Conservation (phyloP, 2,329 filamentous ascomycete genomes). For the Trichoderma sp. region DNA sequence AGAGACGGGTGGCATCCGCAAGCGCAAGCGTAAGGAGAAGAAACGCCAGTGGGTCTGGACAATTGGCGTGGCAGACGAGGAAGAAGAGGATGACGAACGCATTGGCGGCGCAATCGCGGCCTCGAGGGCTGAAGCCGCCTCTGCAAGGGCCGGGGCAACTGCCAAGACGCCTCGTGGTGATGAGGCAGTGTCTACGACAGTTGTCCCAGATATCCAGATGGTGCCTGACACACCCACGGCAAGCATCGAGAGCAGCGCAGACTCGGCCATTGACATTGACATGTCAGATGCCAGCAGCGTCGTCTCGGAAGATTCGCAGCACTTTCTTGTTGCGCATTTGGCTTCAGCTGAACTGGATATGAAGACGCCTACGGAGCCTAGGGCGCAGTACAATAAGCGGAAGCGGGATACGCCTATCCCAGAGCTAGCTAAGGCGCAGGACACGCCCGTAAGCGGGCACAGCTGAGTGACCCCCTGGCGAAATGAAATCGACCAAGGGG, state of each 20-base stretch:
- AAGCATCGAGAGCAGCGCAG: constrained; percentile 40
- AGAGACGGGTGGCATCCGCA: constrained; percentile 49
- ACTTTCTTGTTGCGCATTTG: constrained; percentile 30
- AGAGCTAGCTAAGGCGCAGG: constrained; percentile 24
- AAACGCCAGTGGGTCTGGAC: constrained; percentile 68
- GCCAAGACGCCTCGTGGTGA: constrained; percentile 1
- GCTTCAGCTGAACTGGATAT: constrained; percentile 37
- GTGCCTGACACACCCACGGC: constrained; percentile 41
- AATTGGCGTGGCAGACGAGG: constrained; percentile 56
- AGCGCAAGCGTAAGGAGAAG: constrained; percentile 58
- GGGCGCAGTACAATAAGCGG: constrained; percentile 1
- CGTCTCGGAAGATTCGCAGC: constrained; percentile 34
- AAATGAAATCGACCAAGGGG: background rate
- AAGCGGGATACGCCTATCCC: constrained; percentile 31
- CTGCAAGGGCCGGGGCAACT: constrained; percentile 24
- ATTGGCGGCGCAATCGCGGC: constrained; percentile 47
- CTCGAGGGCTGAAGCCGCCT: constrained; percentile 37
- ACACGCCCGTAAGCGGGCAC: background rate
- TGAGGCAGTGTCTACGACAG: constrained; percentile 1
- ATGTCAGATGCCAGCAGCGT: constrained; percentile 52
- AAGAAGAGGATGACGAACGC: constrained; percentile 45
- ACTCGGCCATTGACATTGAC: constrained; percentile 45
- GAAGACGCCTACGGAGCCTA: constrained; percentile 42
- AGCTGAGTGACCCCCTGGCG: background rate
- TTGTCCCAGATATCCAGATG: constrained; percentile 14